Evolutionary conservation across 2,329 filamentous ascomycete species (phyloP).

Genomic region (Xylaria digitata): DNA sequence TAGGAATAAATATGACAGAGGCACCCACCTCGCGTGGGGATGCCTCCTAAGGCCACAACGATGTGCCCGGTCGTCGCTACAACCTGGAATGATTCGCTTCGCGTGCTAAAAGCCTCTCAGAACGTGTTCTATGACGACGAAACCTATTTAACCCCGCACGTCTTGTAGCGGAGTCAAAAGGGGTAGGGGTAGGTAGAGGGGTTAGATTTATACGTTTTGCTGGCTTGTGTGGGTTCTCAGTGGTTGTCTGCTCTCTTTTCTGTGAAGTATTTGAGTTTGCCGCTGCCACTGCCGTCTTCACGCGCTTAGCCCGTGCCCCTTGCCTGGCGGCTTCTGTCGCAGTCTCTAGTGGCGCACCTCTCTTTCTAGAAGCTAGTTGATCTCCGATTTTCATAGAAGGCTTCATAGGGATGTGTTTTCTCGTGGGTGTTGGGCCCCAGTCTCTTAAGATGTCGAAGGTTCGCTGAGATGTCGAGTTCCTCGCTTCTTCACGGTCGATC

Average conservation of each 20-base stretch:
- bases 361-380: neutral
- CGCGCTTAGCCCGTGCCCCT: neutral
- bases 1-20: no score
- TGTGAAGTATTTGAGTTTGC: neutral
- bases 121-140: neutral
- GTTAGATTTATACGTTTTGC: neutral
- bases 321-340: no score
- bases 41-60: no score
- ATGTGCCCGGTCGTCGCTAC: no score
- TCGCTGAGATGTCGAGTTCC: neutral
- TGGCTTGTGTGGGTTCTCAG: neutral
- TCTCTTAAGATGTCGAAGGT: neutral
- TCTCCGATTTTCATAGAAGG: neutral
- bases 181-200: neutral
- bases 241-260: neutral
- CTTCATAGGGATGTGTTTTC: neutral
- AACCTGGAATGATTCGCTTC: neutral
- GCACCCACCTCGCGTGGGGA: no score
- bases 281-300: neutral
- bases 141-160: no score
- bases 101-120: neutral
- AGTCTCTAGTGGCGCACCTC: neutral
- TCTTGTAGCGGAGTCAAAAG: neutral
- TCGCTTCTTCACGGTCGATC: constrained; percentile 13
- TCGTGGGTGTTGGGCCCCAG: constrained; percentile 17